These are phyloP conservation scores for Copromyces sp. DNA, from an alignment of 495 filamentous ascomycete genomes.

Conservation along the genomic window DNA sequence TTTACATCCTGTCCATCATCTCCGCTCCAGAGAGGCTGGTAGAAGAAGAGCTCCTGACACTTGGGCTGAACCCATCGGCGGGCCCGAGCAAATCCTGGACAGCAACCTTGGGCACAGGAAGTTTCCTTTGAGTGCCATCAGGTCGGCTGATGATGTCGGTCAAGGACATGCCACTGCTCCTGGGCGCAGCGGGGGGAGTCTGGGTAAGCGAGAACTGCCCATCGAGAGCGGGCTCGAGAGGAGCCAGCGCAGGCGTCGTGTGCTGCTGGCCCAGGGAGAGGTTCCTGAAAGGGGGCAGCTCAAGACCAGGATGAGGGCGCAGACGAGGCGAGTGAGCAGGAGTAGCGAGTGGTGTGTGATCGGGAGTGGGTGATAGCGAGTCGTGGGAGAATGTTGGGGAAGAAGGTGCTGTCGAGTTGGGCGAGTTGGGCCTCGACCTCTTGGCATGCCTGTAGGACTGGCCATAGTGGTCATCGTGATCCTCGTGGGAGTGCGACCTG, in stretches of 20 bases:
- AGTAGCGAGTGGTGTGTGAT: conserved; percentile 92
- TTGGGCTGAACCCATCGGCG: conserved; percentile 46
- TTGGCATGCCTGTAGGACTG: conserved; percentile 60
- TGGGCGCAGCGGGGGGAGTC: conserved; percentile 24
- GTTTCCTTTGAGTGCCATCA: conserved; percentile 79
- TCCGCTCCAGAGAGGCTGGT: conserved; percentile 38
- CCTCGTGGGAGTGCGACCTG: conserved; percentile 81
- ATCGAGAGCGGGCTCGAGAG: conserved; percentile 74
- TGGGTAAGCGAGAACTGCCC: conserved; percentile 30
- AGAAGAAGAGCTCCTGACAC: conserved; percentile 38
- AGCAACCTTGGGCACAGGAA: conserved; percentile 84
- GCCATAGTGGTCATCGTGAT: conserved; percentile 54
- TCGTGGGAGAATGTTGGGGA: conserved; percentile 98
- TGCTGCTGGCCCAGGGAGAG: conserved; percentile 71
- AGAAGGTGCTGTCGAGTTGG: conserved; percentile 87
- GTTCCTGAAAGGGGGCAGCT: conserved; percentile 82
- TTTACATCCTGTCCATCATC: conserved; percentile 28
- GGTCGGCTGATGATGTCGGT: conserved; percentile 85
- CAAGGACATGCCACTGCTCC: conserved; percentile 59
- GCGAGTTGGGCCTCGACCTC: conserved; percentile 83
- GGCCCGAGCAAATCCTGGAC: conserved; percentile 77
- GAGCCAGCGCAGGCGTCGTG: conserved; percentile 71
- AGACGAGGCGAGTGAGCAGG: conserved; percentile 92
- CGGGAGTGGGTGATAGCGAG: conserved; percentile 89
- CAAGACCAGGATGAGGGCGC: conserved; percentile 56